These are phyloP conservation scores for Cubamyces sp. DNA, from an alignment of 768 basidiomycete genomes.

Conservation along the genomic window DNA sequence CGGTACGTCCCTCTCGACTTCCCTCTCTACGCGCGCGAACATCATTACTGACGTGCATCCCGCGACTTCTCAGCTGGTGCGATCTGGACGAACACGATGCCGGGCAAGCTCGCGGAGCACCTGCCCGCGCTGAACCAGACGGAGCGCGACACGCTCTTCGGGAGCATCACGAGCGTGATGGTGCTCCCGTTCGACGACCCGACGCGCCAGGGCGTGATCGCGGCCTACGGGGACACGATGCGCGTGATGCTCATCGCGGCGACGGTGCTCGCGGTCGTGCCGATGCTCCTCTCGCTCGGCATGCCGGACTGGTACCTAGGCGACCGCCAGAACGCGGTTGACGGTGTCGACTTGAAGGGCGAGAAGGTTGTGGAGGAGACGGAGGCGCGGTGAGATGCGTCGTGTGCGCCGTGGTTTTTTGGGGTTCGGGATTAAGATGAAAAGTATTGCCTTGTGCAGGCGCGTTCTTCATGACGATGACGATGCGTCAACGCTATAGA, in stretches of 20 bases:
- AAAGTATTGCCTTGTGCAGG: too few relatives aligned
- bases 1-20: slow-evolving; percentile 34
- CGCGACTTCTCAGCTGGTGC: too few relatives aligned
- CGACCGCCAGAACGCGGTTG: slow-evolving; percentile 71
- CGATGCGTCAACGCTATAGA: too few relatives aligned
- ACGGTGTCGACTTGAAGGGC: slow-evolving; percentile 36
- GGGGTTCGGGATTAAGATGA: too few relatives aligned
- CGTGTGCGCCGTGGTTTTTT: too few relatives aligned
- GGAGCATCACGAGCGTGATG: slow-evolving; percentile 56
- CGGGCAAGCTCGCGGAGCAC: slow-evolving; percentile 55
- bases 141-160: slow-evolving; percentile 52
- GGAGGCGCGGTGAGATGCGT: slow-evolving; percentile 27
- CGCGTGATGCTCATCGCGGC: slow-evolving; percentile 37
- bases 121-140: slow-evolving; percentile 53
- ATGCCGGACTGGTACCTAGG: slow-evolving; percentile 72
- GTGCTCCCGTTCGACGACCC: slow-evolving; percentile 55
- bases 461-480: too few relatives aligned
- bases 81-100: slow-evolving; percentile 72
- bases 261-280: slow-evolving; percentile 53
- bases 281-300: slow-evolving; percentile 57
- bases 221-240: slow-evolving; percentile 37
- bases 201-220: slow-evolving; percentile 48
- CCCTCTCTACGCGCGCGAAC: slow-evolving; percentile 56
- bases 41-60: too few relatives aligned
- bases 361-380: slow-evolving; percentile 50